phyloP scores from a whole-genome alignment of 2,329 filamentous ascomycete genomes.

The Paecilomyces sp. region DNA sequence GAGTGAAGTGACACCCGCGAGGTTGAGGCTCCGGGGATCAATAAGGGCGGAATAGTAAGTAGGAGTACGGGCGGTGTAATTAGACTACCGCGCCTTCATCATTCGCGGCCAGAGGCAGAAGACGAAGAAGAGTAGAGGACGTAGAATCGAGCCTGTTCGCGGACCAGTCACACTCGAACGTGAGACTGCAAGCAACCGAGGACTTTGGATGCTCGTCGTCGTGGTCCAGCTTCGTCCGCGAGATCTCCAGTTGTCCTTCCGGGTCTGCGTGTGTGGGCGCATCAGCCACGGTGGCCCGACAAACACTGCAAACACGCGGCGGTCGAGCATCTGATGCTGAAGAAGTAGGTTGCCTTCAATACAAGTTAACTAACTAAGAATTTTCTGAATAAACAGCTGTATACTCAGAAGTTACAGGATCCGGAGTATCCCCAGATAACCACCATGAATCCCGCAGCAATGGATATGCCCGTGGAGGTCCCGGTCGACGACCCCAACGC shows the following conservation, averaged over 20 bases:
- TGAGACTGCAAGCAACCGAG: neutral
- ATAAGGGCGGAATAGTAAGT: constrained; percentile 15
- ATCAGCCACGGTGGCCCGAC: constrained; percentile 16
- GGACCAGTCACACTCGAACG: neutral
- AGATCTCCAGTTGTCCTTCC: constrained; percentile 34
- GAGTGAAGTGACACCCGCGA: neutral
- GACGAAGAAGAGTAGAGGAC: neutral
- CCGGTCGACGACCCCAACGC: constrained; percentile 93
- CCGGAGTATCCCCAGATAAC: neutral
- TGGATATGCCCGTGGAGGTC: constrained; percentile 60
- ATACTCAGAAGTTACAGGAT: neutral
- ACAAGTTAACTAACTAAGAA: neutral
- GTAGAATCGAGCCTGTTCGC: neutral
- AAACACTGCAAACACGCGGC: constrained; percentile 36
- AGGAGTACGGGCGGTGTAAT: constrained; percentile 14
- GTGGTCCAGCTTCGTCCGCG: constrained; percentile 1
- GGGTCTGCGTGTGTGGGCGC: constrained; percentile 22
- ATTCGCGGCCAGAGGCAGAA: constrained; percentile 10
- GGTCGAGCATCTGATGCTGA: constrained; percentile 9
- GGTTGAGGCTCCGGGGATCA: constrained; percentile 13
- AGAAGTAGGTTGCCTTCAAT: neutral
- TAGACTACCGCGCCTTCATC: constrained; percentile 24
- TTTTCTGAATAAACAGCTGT: neutral
- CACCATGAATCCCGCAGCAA: constrained; percentile 26
- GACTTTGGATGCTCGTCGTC: constrained; percentile 1